Base-by-base conservation (phyloP, 225 moss, liverwort and hornwort species). In the Antitrichia curtipendula region DNA sequence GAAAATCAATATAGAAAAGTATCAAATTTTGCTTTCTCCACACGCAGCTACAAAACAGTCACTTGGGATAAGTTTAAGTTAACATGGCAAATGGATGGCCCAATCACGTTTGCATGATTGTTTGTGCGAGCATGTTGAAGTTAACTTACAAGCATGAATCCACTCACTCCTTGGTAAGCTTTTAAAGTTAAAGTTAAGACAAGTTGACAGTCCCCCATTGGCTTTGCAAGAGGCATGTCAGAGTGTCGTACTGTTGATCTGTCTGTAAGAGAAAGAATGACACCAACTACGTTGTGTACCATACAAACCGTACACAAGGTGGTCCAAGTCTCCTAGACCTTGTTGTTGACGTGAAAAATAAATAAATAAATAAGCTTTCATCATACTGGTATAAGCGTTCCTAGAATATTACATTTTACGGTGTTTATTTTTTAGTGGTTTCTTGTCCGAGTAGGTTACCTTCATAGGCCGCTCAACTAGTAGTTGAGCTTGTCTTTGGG, bases 351-450 rank as follows among this genome's bases (percentile, higher is more conserved):
- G 40, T 4, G 69, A 10, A 66, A 21, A n/a, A n/a, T n/a, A n/a
- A 65, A 20, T 11, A 69, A 6, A 69, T 52, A 45, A 45, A 45
- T 45, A 45, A 45, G 6, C 45, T 45, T 45, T 45, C 25, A 16
- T n/a, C n/a, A n/a, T n/a, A n/a, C n/a, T n/a, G n/a, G n/a, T 56
- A 2, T 25, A 25, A n/a, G 3, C 1, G 1, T 50, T 50, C 0
- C 14, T 23, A 5, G 9, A 10, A 56, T 0, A 1, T 56, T 16
- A 4, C 4, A 24, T 24, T 77, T 56, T 10, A 16, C 25, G 25
- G 56, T 16, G 54, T 25, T 77, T 77, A n/a, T 2, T 56, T 54
- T 3, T n/a, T 0, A 2, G 7, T n/a, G 10, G 54, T 10, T 16
- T 54, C 25, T 77, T 60, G 25, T 27, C 2, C 2, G 2, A 25